Conservation (phyloP, 1,284 basidiomycete species). For the Ceratobasidium theobromae region DNA sequence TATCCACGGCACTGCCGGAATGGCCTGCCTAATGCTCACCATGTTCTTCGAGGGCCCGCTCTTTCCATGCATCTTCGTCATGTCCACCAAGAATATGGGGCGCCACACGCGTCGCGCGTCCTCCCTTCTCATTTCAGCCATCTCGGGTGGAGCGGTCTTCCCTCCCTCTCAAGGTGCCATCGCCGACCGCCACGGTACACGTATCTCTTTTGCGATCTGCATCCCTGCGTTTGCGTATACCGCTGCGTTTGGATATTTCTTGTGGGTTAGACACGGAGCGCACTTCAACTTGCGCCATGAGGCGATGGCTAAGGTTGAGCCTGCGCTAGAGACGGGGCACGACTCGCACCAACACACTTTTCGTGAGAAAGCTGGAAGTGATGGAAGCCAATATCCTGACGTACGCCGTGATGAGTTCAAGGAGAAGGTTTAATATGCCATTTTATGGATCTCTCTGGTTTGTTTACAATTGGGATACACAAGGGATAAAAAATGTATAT, state of each 20-base stretch:
- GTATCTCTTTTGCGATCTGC: slow-evolving; percentile 44
- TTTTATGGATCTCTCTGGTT: no score
- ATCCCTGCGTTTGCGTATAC: slow-evolving; percentile 47
- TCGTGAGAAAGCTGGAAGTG: background rate
- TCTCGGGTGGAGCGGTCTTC: slow-evolving; percentile 50
- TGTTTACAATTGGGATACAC: no score
- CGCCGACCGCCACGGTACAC: slow-evolving; percentile 44
- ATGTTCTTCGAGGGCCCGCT: slow-evolving; percentile 50
- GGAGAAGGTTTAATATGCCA: slow-evolving; percentile 29
- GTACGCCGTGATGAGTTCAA: slow-evolving; percentile 17
- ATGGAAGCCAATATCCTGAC: background rate
- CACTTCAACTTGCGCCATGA: slow-evolving; percentile 21
- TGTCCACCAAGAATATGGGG: slow-evolving; percentile 47
- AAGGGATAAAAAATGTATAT: no score
- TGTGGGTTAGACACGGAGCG: slow-evolving; percentile 39
- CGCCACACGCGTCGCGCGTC: slow-evolving; percentile 48
- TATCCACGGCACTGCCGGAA: slow-evolving; percentile 45
- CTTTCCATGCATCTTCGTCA: slow-evolving; percentile 47
- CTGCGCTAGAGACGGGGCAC: slow-evolving; percentile 12
- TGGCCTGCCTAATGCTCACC: slow-evolving; percentile 48
- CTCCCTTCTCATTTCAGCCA: slow-evolving; percentile 46
- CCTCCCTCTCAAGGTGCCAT: slow-evolving; percentile 49
- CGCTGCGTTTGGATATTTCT: slow-evolving; percentile 41
- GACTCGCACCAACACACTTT: background rate
- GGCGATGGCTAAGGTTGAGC: slow-evolving; percentile 8